These are phyloP conservation scores for Filobasidium uniguttulatum DNA, from an alignment of 1,284 basidiomycete genomes.

Conservation along the genomic window DNA sequence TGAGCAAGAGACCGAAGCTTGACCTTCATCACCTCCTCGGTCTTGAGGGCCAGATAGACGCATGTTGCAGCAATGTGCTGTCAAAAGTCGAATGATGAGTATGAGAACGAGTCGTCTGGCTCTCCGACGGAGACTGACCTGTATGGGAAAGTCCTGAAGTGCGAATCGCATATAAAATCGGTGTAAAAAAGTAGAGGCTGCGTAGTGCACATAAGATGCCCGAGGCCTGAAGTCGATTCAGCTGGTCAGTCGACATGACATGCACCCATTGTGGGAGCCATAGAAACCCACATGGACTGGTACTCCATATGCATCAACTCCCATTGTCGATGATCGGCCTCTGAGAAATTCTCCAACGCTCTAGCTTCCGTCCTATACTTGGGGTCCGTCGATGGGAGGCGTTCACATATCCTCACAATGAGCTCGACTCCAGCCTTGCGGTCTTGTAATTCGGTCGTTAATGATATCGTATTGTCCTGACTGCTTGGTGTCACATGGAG, in stretches of 20 bases:
- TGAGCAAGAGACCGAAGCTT: slow-evolving; percentile 12
- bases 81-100: slow-evolving; percentile 3
- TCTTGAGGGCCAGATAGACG: slow-evolving; percentile 77
- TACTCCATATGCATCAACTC: background rate
- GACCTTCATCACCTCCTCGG: slow-evolving; percentile 23
- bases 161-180: slow-evolving; percentile 81
- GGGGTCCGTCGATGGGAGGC: background rate
- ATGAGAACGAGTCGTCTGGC: slow-evolving; percentile 12
- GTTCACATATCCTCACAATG: background rate
- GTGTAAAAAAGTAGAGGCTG: slow-evolving; percentile 78
- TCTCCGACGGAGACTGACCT: slow-evolving; percentile 17
- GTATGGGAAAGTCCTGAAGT: slow-evolving; percentile 53
- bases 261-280: background rate
- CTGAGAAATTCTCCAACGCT: background rate
- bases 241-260: background rate
- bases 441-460: background rate
- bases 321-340: background rate
- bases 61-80: slow-evolving; percentile 75
- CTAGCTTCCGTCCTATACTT: background rate
- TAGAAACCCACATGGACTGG: slow-evolving; percentile 1
- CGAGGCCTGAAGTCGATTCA: background rate
- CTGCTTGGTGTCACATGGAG: background rate
- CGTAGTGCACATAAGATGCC: slow-evolving; percentile 43
- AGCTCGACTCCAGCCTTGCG: background rate
- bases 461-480: background rate